Conservation (phyloP, 2,329 filamentous ascomycete genomes). For the Alternaria ethzedia region DNA sequence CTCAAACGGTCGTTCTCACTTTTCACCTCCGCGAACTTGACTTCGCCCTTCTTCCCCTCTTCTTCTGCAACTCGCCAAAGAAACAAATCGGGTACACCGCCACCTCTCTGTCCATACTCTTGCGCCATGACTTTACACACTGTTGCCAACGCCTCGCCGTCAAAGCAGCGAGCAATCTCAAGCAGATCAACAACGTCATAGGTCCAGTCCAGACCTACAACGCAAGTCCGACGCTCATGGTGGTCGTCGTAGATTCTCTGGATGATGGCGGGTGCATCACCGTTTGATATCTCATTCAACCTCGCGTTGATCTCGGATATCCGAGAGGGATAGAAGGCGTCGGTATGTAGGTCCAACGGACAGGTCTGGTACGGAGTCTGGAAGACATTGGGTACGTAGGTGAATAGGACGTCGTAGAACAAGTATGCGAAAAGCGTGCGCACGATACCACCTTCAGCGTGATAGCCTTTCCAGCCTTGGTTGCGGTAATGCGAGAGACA, state of each 20-base stretch:
- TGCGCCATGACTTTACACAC: conserved; percentile 95
- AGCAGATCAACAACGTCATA: conserved; percentile 79
- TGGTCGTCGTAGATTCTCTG: conserved; percentile 72
- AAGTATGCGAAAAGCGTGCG: conserved; percentile 85
- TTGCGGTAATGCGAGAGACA: conserved; percentile 84
- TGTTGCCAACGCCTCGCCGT: conserved; percentile 77
- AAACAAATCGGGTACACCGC: conserved; percentile 90
- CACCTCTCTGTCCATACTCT: conserved; percentile 85
- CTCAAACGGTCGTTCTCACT: conserved; percentile 85
- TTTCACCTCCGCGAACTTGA: conserved; percentile 72
- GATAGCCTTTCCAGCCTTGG: conserved; percentile 92
- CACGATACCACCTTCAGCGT: conserved; percentile 88
- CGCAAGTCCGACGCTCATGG: conserved; percentile 74
- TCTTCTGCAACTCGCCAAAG: conserved; percentile 69
- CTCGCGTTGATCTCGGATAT: conserved; percentile 88
- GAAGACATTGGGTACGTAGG: conserved; percentile 95
- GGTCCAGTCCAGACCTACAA: conserved; percentile 92
- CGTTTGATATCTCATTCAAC: conserved; percentile 86
- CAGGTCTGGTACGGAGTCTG: conserved; percentile 95
- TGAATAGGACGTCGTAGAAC: conserved; percentile 91
- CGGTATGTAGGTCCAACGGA: conserved; percentile 89
- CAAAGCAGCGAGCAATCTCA: conserved; percentile 80
- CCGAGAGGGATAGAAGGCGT: conserved; percentile 87
- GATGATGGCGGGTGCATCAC: conserved; percentile 71
- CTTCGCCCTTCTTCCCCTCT: conserved; percentile 57